Percentiles rank a stretch among this genome's conserved stretches.
phyloP scores from a whole-genome alignment of 1,139 yeast species.

The Yamadazyma jaroonii region DNA sequence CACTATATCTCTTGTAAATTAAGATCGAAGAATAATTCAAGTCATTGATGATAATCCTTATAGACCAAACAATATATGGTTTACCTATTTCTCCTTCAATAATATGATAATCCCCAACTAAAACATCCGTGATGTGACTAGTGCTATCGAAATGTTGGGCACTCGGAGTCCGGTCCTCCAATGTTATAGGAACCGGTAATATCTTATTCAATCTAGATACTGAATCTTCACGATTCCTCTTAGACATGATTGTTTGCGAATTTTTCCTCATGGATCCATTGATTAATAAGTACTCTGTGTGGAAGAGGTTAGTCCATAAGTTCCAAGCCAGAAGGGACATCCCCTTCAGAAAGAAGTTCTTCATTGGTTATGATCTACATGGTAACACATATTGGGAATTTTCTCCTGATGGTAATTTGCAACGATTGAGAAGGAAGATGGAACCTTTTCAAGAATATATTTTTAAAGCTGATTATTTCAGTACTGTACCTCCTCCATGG shows the following conservation, averaged over 20 bases:
- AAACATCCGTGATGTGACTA: constrained; percentile 35
- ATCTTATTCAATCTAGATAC: constrained; percentile 29
- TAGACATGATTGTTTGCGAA: background rate
- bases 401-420: constrained; percentile 47
- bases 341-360: constrained; percentile 61
- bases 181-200: constrained; percentile 39
- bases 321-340: constrained; percentile 62
- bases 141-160: constrained; percentile 13
- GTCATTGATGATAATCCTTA: constrained; percentile 42
- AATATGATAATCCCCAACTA: constrained; percentile 38
- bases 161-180: constrained; percentile 17
- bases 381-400: constrained; percentile 90
- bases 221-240: constrained; percentile 16
- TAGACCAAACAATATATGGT: constrained; percentile 48
- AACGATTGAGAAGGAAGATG: constrained; percentile 46
- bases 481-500: constrained; percentile 69
- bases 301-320: constrained; percentile 48
- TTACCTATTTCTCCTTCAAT: constrained; percentile 38
- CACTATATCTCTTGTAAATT: constrained; percentile 62
- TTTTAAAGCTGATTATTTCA: constrained; percentile 49
- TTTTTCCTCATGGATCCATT: constrained; percentile 32
- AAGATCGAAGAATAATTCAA: constrained; percentile 46
- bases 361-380: constrained; percentile 71
- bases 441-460: constrained; percentile 42
- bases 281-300: constrained; percentile 34